Base-by-base conservation (phyloP, 2,329 filamentous ascomycete species). In the Trichophyton verrucosum region DNA sequence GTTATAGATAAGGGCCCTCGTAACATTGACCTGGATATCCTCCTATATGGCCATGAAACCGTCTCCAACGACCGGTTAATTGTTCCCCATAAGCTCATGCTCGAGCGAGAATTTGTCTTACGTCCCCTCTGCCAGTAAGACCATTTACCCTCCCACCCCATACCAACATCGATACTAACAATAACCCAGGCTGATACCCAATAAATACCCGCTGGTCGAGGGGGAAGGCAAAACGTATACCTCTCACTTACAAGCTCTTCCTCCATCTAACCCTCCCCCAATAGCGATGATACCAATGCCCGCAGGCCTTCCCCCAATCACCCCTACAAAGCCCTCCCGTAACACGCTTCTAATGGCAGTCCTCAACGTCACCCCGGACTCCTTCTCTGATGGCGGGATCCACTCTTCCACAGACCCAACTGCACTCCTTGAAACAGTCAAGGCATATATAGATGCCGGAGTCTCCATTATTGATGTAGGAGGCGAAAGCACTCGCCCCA, bases 301-400 rank as follows among this genome's bases (percentile, higher is more conserved):
- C 6, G 64, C 69, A 20, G 58, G 61, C 24, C 68, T 81, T 42
- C 73, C 79, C 9, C 77, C 83, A 0, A 74, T 94, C 44, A 82
- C 82, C 58, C 80, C 88, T 17, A 75, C 80, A 5, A 77, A 80
- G 62, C 72, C 76, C 0, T 70, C 69, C 53, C 82, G 86, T 56
- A 79, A 77, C 59, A 96, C 92, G 0, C 83, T 84, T 53, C 76
- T 96, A 66, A 99, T 99, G 94, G 89, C 88, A 60, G 95, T 99
- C 65, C 79, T 97, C 53, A 99, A 99, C 74, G 77, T 95, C 59
- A 97, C 94, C 0, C 92, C 92, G 0, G 92, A 99, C 75, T 97
- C 92, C 8, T 99, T 99, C 77, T 97, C 92, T 0, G 91, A 97
- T 70, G 92, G 91, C 59, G 91, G 91, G 7, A 69, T 78, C 7